Percentiles rank a stretch among this genome's conserved stretches.
Evolutionary conservation across 2,329 filamentous ascomycete species (phyloP).

Genomic region (Pseudopithomyces chartarum): DNA sequence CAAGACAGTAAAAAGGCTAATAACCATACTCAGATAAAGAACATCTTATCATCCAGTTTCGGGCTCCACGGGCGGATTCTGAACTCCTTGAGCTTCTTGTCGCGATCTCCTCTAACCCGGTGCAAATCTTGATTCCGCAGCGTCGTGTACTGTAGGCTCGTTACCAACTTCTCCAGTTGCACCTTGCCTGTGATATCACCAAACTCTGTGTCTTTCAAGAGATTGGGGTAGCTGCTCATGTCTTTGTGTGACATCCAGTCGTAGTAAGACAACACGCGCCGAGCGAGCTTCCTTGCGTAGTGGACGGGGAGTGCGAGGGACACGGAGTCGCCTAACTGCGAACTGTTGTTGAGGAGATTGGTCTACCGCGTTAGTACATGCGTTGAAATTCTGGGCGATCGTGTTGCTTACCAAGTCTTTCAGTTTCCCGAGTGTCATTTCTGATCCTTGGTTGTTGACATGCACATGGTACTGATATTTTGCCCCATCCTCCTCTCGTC

Average conservation of each 20-base stretch:
- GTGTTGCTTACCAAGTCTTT: too few relatives aligned
- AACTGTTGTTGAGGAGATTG: neutral
- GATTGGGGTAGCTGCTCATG: neutral
- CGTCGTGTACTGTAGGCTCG: neutral
- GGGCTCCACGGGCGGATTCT: neutral
- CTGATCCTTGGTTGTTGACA: neutral
- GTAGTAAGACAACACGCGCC: conserved; percentile 6
- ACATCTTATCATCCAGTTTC: neutral
- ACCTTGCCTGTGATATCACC: neutral
- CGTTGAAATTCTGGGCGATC: too few relatives aligned
- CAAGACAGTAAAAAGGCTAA: too few relatives aligned
- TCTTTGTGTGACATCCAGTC: neutral
- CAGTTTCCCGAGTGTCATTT: neutral
- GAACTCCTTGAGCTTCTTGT: neutral
- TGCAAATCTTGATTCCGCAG: neutral
- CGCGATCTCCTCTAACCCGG: neutral
- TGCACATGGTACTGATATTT: neutral
- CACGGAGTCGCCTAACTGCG: neutral
- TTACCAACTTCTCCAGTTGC: neutral
- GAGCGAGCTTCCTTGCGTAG: conserved; percentile 2
- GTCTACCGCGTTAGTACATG: neutral
- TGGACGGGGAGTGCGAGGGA: conserved; percentile 1
- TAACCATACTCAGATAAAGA: neutral
- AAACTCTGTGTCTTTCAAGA: too few relatives aligned
- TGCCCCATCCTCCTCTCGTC: neutral